Percentiles rank a stretch among this genome's conserved stretches.
Evolutionary conservation across 2,329 filamentous ascomycete genomes (phyloP).

Genomic region (Ophiostoma fasciatum): DNA sequence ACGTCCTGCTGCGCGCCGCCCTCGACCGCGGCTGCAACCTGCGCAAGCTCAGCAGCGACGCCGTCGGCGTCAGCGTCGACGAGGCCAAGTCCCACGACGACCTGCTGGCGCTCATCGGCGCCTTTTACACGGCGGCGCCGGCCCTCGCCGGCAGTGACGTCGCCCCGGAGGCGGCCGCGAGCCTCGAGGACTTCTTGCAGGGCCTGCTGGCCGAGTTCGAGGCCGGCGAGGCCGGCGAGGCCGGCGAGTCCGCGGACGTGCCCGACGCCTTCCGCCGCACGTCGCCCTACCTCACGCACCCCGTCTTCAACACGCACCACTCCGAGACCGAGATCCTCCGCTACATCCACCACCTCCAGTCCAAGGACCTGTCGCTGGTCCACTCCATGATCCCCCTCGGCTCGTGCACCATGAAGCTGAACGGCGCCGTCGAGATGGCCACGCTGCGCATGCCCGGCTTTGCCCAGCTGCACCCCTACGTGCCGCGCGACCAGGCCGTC

Average conservation of each 20-base stretch:
- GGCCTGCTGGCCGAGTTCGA: constrained; percentile 21
- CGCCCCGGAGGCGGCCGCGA: not conserved
- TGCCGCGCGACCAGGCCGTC: constrained; percentile 44
- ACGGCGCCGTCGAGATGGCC: constrained; percentile 85
- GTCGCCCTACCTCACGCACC: constrained; percentile 68
- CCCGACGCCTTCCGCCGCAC: constrained; percentile 52
- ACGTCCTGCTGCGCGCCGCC: constrained; percentile 34
- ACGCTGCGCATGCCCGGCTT: constrained; percentile 66
- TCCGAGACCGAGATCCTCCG: constrained; percentile 89
- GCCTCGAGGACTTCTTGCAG: constrained; percentile 18
- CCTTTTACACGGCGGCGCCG: constrained; percentile 8
- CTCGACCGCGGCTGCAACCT: constrained; percentile 43
- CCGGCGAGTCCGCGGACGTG: too few species aligned
- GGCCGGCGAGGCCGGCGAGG: constrained; percentile 13
- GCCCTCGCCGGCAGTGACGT: constrained; percentile 1
- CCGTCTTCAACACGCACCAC: constrained; percentile 88
- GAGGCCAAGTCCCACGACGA: constrained; percentile 31
- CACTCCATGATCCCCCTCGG: constrained; percentile 97
- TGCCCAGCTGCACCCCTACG: constrained; percentile 69
- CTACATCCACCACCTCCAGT: constrained; percentile 86
- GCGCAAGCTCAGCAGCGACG: constrained; percentile 27
- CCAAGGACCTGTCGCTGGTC: constrained; percentile 83
- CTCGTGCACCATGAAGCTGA: constrained; percentile 97
- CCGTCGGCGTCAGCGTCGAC: constrained; percentile 63
- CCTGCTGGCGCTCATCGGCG: constrained; percentile 11